Conservation (phyloP, 208 protist species). For the Trypanosoma melophagium region DNA sequence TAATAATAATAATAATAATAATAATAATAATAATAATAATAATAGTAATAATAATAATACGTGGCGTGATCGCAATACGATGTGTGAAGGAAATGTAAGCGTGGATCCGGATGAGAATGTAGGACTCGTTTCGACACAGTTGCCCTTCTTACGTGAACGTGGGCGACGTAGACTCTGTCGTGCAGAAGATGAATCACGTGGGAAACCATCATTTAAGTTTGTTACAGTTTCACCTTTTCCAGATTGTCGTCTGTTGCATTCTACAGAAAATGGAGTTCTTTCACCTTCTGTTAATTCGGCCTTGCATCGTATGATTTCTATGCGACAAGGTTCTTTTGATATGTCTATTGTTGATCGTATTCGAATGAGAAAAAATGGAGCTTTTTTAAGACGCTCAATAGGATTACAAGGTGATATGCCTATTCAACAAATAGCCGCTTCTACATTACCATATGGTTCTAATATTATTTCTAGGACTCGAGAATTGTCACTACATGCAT, state of each 20-base stretch:
- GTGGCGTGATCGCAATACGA: too few relatives aligned
- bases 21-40: too few relatives aligned
- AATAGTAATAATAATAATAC: too few relatives aligned
- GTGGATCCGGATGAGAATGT: not conserved
- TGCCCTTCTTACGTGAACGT: not conserved
- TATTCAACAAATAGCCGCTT: too few relatives aligned
- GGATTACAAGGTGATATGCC: too few relatives aligned
- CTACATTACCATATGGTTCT: too few relatives aligned
- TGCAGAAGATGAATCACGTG: slow-evolving; percentile 1
- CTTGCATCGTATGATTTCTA: not conserved
- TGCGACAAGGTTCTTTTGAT: slow-evolving; percentile 28
- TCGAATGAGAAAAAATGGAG: too few relatives aligned
- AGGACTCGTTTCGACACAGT: not conserved
- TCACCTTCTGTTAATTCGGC: not conserved
- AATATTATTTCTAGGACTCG: too few relatives aligned
- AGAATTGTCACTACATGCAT: too few relatives aligned
- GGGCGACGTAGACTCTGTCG: not conserved
- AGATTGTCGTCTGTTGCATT: not conserved
- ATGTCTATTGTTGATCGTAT: slow-evolving; percentile 14
- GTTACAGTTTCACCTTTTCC: not conserved
- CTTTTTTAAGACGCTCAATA: too few relatives aligned
- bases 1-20: too few relatives aligned
- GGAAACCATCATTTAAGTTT: slow-evolving; percentile 1
- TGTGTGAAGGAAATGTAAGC: too few relatives aligned
- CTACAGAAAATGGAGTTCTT: not conserved